Percentiles rank a stretch among this genome's conserved stretches.
Conservation (phyloP, 331 rosid species). For the Malus hybrid region DNA sequence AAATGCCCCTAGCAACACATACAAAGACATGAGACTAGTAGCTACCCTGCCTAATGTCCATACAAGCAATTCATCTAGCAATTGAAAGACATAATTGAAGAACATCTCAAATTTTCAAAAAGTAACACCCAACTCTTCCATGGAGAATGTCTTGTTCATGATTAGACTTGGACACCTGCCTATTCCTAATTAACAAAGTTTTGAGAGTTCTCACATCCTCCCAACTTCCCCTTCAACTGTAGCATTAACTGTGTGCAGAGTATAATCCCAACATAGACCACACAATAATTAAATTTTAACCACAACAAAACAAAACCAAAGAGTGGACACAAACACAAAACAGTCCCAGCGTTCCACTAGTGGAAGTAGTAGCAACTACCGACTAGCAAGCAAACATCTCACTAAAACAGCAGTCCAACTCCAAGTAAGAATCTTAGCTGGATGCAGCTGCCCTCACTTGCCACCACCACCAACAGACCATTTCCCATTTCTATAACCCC, state of each 20-base stretch:
- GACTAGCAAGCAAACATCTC: not conserved
- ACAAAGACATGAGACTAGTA: too few relatives aligned
- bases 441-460: slow-evolving; percentile 33
- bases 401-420: not conserved
- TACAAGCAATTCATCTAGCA: too few relatives aligned
- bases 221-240: too few relatives aligned
- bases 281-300: not conserved
- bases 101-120: too few relatives aligned
- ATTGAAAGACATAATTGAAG: too few relatives aligned
- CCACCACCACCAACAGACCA: slow-evolving; percentile 1
- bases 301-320: slow-evolving; percentile 2
- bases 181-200: not conserved
- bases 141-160: not conserved
- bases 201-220: not conserved
- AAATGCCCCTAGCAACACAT: too few relatives aligned
- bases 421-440: slow-evolving; percentile 58
- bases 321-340: not conserved
- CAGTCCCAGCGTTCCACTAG: not conserved
- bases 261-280: too few relatives aligned
- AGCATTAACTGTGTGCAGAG: too few relatives aligned
- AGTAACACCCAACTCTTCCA: too few relatives aligned
- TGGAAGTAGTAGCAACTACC: not conserved
- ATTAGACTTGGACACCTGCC: not conserved
- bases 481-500: not conserved
- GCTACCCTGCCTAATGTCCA: too few relatives aligned